Percentiles rank a stretch among this genome's conserved stretches.
Conservation (phyloP, 257 asterid genomes). For the Przewalskia tangutica region DNA sequence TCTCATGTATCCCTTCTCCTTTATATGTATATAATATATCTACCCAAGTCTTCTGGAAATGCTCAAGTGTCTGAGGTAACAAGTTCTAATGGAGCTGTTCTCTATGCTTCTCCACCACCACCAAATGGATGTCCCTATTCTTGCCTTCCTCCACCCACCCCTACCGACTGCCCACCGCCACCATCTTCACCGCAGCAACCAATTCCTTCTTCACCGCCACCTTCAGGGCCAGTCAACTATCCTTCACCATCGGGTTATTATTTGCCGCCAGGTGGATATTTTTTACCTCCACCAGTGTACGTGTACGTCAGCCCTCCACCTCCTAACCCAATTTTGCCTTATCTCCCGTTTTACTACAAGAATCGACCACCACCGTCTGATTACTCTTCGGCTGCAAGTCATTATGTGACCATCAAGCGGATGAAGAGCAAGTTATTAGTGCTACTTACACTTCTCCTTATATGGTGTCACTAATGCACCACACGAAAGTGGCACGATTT, state of each 20-base stretch:
- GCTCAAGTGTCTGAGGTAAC: conserved; percentile 2
- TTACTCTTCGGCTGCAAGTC: conserved; percentile 10
- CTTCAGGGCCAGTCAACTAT: conserved; percentile 8
- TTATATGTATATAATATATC: not conserved
- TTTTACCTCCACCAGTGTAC: conserved; percentile 21
- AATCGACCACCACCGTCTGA: conserved; percentile 19
- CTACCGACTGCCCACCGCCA: conserved; percentile 21
- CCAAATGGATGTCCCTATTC: conserved; percentile 24
- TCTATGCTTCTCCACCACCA: conserved; percentile 20
- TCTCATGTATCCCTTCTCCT: not conserved
- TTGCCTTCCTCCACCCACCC: conserved; percentile 23
- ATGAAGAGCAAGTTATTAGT: not conserved
- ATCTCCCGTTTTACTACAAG: conserved; percentile 29
- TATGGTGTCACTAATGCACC: not conserved
- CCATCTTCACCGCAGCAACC: not conserved
- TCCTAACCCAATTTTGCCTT: conserved; percentile 37
- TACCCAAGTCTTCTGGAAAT: not conserved
- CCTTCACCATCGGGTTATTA: conserved; percentile 10
- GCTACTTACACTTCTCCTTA: not conserved
- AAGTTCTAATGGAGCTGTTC: not conserved
- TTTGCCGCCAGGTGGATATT: conserved; percentile 20
- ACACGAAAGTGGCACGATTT: not conserved
- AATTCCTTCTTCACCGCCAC: conserved; percentile 12
- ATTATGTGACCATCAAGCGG: not conserved
- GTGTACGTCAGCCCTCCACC: conserved; percentile 31